Percentiles rank a stretch among this genome's conserved stretches.
phyloP scores from a whole-genome alignment of 352 stramenopile species.

The Phytopythium oedochilum region DNA sequence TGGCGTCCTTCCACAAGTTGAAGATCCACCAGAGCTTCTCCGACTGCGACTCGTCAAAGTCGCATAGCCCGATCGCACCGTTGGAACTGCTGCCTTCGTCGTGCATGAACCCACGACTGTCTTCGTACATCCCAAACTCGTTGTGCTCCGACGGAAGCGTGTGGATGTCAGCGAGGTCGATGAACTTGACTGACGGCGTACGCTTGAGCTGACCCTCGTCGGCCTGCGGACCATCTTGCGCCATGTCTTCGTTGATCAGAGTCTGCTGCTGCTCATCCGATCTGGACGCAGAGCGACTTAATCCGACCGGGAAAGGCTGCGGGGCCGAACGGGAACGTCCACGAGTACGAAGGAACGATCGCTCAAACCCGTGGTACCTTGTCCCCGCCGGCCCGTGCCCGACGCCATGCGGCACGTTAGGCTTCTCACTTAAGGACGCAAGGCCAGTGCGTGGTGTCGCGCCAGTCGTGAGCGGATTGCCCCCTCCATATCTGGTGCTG shows the following conservation, averaged over 20 bases:
- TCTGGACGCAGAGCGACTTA: conserved; percentile 3
- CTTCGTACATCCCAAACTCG: conserved; percentile 20
- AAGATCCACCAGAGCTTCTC: conserved; percentile 84
- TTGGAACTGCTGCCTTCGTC: conserved; percentile 51
- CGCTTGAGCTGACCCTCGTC: conserved; percentile 15
- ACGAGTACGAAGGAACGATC: conserved; percentile 21
- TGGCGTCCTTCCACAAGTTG: conserved; percentile 58
- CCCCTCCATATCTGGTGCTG: conserved; percentile 8
- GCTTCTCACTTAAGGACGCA: conserved; percentile 63
- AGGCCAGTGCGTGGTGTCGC: conserved; percentile 63
- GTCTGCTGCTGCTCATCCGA: conserved; percentile 10
- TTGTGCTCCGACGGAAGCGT: conserved; percentile 23
- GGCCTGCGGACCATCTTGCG: neutral
- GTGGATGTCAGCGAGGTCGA: conserved; percentile 57
- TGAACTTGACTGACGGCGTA: conserved; percentile 36
- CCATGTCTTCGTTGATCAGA: conserved; percentile 15
- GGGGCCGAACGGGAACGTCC: conserved; percentile 57
- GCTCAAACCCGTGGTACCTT: neutral
- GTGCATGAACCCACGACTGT: conserved; percentile 21
- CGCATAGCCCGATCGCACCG: conserved; percentile 56
- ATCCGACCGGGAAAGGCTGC: conserved; percentile 16
- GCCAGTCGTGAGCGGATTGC: conserved; percentile 5
- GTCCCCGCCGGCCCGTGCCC: neutral
- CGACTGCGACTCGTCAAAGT: conserved; percentile 81
- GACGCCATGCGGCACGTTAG: conserved; percentile 16